A percentile compares a stretch with the other conserved stretches of the same genome.
Evolutionary conservation across 108 stramenopile genomes (phyloP).

Genomic region (Cyclotella baltica): DNA sequence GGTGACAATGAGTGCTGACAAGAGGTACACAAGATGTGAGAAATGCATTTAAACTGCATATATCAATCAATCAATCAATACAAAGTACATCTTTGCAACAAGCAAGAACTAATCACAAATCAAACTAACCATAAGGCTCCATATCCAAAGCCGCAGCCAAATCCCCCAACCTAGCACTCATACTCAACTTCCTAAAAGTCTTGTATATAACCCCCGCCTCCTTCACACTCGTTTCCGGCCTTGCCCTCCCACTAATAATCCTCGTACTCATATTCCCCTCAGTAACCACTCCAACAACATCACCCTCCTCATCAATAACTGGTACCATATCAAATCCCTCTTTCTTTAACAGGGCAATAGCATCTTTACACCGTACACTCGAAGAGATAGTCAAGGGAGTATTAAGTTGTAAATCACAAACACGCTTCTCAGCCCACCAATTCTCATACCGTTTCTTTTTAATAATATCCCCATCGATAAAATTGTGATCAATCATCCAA

Average conservation of each 20-base stretch:
- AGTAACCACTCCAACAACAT: slow-evolving; percentile 93
- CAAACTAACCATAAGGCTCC: slow-evolving; percentile 77
- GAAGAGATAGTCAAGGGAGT: slow-evolving; percentile 91
- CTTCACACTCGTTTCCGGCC: slow-evolving; percentile 72
- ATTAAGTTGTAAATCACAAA: slow-evolving; percentile 82
- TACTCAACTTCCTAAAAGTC: slow-evolving; percentile 80
- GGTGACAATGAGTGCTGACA: slow-evolving; percentile 77
- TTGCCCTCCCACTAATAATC: slow-evolving; percentile 73
- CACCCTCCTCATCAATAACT: slow-evolving; percentile 77
- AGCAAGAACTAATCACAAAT: neutral
- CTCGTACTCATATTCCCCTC: slow-evolving; percentile 85
- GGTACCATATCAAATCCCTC: slow-evolving; percentile 97
- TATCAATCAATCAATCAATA: neutral
- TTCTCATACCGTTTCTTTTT: slow-evolving; percentile 60
- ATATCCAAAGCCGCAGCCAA: slow-evolving; percentile 89
- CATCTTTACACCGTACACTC: slow-evolving; percentile 86
- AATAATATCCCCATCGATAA: slow-evolving; percentile 82
- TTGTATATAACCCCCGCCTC: slow-evolving; percentile 91
- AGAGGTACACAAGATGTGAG: neutral
- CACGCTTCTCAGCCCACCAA: slow-evolving; percentile 82
- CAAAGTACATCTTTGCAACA: neutral
- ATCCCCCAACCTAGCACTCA: slow-evolving; percentile 77
- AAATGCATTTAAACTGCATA: no score
- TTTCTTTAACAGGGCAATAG: slow-evolving; percentile 80
- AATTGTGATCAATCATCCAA: slow-evolving; percentile 94